Evolutionary conservation across 345 rosid species (phyloP), one percentile per base, ranked within the genome.

Genomic region (Salix exigua): DNA sequence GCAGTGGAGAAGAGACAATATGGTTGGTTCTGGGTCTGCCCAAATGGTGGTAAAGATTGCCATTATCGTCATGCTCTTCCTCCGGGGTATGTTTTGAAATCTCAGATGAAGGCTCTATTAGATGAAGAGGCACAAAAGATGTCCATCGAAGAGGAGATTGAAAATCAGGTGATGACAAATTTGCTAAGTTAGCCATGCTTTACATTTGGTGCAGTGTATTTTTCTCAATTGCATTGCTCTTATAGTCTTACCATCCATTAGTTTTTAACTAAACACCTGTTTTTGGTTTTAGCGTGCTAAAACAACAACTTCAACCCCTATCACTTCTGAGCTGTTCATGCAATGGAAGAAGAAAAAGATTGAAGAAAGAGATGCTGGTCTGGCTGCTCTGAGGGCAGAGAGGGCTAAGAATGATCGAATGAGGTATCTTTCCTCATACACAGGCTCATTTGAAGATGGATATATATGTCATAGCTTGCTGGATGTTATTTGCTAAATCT

Each of bases 381-480:
- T 95, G 85, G 97, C 93, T 80, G 89, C 90, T 16, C 87, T 79
- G 78, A 93, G 79, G 75, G 99, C 98, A 16, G 99, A 95, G 17
- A 93, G 99, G 80, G 99, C 97, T 73, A 96, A 96, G 90, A 91
- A 91, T 82, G 99, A 93, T 80, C 91, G 98, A n/a, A 92, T 96
- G 92, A 96, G 99, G 99, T 94, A 83, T 30, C 40, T 30, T 5
- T 28, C 25, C 62, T 2, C 66, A n/a, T 31, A 5, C 21, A 5
- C 28, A 1, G 16, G 11, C 5, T n/a, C 25, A 28, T 58, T 7
- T 46, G 16, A 5, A 0, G 8, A 70, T 11, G 66, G 14, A 11
- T 44, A 12, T 64, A 4, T 46, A 68, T 67, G 61, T 53, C 74
- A 50, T 25, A 69, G 31, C 78, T 5, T 33, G 38, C 70, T 74